These are phyloP conservation scores for Fusarium hainanense DNA, from an alignment of 2,329 filamentous ascomycete species.

Conservation along the genomic window DNA sequence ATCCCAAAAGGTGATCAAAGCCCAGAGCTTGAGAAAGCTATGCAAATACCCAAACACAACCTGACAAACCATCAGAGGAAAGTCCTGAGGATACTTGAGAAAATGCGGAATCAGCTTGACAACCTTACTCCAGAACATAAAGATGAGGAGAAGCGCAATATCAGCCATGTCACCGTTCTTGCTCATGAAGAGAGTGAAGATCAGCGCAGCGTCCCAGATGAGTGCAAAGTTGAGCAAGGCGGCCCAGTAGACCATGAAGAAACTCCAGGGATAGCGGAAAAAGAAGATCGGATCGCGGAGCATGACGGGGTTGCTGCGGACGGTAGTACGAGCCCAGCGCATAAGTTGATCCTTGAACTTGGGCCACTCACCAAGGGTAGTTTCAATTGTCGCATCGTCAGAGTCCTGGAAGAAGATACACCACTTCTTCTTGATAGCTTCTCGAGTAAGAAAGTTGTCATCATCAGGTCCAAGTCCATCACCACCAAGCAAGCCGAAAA, in stretches of 20 bases:
- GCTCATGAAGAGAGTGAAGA: conserved; percentile 45
- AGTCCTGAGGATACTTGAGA: conserved; percentile 61
- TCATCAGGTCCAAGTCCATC: conserved; percentile 62
- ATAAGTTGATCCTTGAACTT: conserved; percentile 65
- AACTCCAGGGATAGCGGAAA: conserved; percentile 54
- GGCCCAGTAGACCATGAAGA: conserved; percentile 67
- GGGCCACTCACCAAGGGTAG: conserved; percentile 60
- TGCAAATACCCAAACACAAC: conserved; percentile 68
- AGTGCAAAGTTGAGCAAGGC: conserved; percentile 67
- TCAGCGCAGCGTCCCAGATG: conserved; percentile 60
- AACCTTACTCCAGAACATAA: conserved; percentile 66
- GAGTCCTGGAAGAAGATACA: conserved; percentile 66
- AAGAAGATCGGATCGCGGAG: conserved; percentile 56
- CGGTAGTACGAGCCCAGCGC: conserved; percentile 69
- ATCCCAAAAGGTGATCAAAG: conserved; percentile 63
- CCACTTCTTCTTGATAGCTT: conserved; percentile 61
- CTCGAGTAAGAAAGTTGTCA: conserved; percentile 71
- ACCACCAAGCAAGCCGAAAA: conserved; percentile 53
- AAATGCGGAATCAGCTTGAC: conserved; percentile 68
- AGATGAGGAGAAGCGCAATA: conserved; percentile 47
- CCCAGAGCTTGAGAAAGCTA: conserved; percentile 67
- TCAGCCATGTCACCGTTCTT: not conserved
- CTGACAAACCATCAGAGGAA: conserved; percentile 60
- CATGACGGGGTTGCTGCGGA: conserved; percentile 64
- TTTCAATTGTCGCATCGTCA: conserved; percentile 60